phyloP scores from a whole-genome alignment of 768 basidiomycete species.

The Tubosaeta sp. region DNA sequence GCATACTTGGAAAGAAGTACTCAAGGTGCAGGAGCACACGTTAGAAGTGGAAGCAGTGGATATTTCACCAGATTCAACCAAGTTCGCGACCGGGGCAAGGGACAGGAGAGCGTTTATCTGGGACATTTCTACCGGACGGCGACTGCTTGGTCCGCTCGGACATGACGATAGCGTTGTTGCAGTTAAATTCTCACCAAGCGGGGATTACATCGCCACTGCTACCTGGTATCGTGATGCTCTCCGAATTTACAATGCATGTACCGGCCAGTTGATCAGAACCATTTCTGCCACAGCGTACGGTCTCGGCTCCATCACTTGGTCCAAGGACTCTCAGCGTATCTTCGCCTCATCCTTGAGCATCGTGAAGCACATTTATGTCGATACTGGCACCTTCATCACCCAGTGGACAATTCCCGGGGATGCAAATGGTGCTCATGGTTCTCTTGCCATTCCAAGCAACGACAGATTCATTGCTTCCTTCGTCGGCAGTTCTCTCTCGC shows the following conservation, averaged over 20 bases:
- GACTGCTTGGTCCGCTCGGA: slow-evolving; percentile 6
- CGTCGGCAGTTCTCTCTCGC: not conserved
- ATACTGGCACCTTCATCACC: not conserved
- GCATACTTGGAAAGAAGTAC: not conserved
- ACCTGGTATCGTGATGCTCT: not conserved
- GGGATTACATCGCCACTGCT: not conserved
- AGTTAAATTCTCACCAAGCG: slow-evolving; percentile 6
- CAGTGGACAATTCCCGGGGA: not conserved
- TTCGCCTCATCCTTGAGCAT: not conserved
- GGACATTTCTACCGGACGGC: slow-evolving; percentile 2
- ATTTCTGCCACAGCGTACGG: not conserved
- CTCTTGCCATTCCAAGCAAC: not conserved
- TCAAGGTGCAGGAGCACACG: not conserved
- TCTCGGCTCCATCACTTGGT: not conserved
- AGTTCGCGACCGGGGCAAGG: slow-evolving; percentile 1
- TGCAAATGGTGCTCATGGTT: not conserved
- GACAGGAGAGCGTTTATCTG: slow-evolving; percentile 3
- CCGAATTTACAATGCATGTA: slow-evolving; percentile 3
- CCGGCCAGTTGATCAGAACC: not conserved
- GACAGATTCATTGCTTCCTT: not conserved
- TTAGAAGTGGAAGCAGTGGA: not conserved
- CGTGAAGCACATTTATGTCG: not conserved
- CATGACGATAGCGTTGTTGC: not conserved
- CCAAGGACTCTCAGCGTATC: not conserved
- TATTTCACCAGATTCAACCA: slow-evolving; percentile 2